Conservation (phyloP, 2,329 filamentous ascomycete genomes). For the Ilyonectria destructans region DNA sequence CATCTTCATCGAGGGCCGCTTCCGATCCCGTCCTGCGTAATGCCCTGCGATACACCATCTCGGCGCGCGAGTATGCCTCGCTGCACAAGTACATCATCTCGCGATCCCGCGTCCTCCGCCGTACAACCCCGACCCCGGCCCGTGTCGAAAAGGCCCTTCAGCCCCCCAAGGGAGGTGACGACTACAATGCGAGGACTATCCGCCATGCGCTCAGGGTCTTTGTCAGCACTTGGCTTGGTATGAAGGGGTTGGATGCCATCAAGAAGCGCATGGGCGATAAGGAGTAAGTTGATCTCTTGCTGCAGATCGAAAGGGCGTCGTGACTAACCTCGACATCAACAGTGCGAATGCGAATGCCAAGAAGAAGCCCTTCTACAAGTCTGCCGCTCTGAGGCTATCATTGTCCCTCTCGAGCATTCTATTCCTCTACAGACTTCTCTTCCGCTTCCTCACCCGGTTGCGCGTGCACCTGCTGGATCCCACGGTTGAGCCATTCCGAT, state of each 20-base stretch:
- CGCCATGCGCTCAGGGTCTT: conserved; percentile 82
- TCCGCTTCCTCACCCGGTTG: conserved; percentile 89
- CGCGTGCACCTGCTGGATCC: conserved; percentile 84
- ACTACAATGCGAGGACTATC: conserved; percentile 80
- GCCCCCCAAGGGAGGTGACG: conserved; percentile 64
- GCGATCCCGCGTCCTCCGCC: conserved; percentile 73
- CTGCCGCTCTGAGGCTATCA: conserved; percentile 82
- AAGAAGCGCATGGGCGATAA: conserved; percentile 63
- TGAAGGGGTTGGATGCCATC: conserved; percentile 75
- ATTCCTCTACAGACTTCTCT: conserved; percentile 89
- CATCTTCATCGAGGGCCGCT: conserved; percentile 40
- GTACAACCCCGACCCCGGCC: conserved; percentile 70
- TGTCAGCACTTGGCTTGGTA: conserved; percentile 72
- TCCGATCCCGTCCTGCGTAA: conserved; percentile 85
- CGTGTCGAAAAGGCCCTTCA: conserved; percentile 64
- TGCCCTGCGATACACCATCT: conserved; percentile 88
- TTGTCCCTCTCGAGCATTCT: conserved; percentile 88
- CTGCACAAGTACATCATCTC: conserved; percentile 89
- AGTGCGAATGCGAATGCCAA: conserved; percentile 53
- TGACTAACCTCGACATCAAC: conserved; percentile 23
- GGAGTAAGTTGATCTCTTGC: conserved; percentile 57
- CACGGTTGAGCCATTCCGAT: conserved; percentile 85
- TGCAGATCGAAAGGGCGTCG: not conserved
- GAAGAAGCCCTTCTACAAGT: conserved; percentile 73
- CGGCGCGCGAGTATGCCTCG: conserved; percentile 86